Base-by-base conservation (phyloP, 495 filamentous ascomycete genomes). In the Jackrogersella minutella region DNA sequence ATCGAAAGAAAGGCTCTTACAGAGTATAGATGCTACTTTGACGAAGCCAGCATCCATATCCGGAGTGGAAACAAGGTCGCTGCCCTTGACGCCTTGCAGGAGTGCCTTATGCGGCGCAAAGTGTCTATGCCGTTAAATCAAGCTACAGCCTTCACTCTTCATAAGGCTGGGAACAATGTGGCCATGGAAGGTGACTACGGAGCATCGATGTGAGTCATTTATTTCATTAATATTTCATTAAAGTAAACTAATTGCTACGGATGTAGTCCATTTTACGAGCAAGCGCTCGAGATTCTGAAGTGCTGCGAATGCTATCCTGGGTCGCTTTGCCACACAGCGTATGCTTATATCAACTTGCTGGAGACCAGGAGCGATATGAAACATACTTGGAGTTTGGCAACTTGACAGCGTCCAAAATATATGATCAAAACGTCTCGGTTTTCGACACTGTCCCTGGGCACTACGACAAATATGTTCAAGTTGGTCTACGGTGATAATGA, bases 271-370 rank as follows among this genome's bases (percentile, higher is more conserved):
- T 49, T 49, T 8, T 49, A 49, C 14, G 26, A 49, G 44, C 44
- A 49, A 49, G 44, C 44, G 44, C 14, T 49, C 13, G 44, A 3
- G n/a, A 49, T 49, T 31, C 10, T 49, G 26, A 31, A 28, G 0
- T 19, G 44, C 17, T 49, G 44, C 44, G 44, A 49, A 49, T 49
- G 44, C 26, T 26, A 49, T 17, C 44, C 44, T 8, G 44, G 44
- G 2, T 31, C 44, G 21, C n/a, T 49, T 4, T 49, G 44, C n/a
- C 44, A 26, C 44, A 49, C 44, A 33, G 44, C 44, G 4, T 49
- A 16, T 31, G 44, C 44, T 24, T 19, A 1, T 31, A 26, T 6
- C 44, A 31, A 9, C 14, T 31, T 2, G 11, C 5, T 9, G 44
- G n/a, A 8, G 44, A 49, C 13, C 8, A 49, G 5, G 44, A 49